phyloP scores from a whole-genome alignment of 2,329 filamentous ascomycete species.

The Colletotrichum tanaceti region DNA sequence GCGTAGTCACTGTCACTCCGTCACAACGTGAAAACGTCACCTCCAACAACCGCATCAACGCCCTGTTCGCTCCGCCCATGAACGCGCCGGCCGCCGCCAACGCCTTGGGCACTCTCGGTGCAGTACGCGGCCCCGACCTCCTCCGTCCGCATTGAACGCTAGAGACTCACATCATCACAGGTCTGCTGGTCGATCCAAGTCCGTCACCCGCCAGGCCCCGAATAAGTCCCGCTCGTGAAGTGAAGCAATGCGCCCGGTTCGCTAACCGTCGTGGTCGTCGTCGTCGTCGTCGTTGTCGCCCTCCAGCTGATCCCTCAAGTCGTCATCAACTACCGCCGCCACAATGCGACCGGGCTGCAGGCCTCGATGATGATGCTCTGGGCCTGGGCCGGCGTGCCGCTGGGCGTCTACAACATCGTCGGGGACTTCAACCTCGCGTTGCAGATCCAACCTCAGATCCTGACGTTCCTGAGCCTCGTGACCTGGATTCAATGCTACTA shows the following conservation, averaged over 20 bases:
- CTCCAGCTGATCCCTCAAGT: slow-evolving; percentile 75
- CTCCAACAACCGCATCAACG: neutral
- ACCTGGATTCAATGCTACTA: slow-evolving; percentile 60
- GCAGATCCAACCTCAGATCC: slow-evolving; percentile 57
- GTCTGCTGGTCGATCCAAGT: slow-evolving; percentile 75
- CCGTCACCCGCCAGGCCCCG: slow-evolving; percentile 31
- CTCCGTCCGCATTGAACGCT: neutral
- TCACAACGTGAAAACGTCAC: neutral
- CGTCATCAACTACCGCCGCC: slow-evolving; percentile 73
- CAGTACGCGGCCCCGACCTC: slow-evolving; percentile 53
- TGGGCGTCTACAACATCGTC: slow-evolving; percentile 65
- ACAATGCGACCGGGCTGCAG: slow-evolving; percentile 74
- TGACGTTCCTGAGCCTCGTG: slow-evolving; percentile 55
- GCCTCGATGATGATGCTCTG: slow-evolving; percentile 80
- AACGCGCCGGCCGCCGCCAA: slow-evolving; percentile 67
- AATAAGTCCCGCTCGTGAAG: no score
- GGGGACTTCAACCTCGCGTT: slow-evolving; percentile 56
- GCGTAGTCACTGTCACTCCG: neutral
- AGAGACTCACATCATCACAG: slow-evolving; percentile 46
- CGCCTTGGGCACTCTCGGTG: slow-evolving; percentile 68
- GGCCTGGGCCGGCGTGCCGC: slow-evolving; percentile 74
- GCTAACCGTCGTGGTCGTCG: neutral
- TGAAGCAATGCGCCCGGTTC: no score
- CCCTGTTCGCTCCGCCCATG: slow-evolving; percentile 51
- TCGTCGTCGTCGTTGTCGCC: no score